Conservation (phyloP, 106 monocot genomes). For the Allium sativum region DNA sequence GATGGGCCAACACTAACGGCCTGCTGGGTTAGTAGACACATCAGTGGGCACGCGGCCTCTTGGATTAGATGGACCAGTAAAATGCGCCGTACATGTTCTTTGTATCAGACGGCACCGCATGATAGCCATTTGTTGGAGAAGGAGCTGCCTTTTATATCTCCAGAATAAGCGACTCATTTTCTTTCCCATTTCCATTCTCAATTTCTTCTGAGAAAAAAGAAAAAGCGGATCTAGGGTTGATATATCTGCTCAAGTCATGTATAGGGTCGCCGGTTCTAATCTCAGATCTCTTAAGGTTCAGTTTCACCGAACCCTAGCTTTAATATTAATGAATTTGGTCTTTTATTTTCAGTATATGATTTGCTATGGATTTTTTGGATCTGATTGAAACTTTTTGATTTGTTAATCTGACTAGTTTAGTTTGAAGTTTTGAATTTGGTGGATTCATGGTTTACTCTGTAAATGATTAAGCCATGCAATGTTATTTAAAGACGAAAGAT, state of each 20-base stretch:
- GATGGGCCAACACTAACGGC: too few relatives aligned
- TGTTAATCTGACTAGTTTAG: not conserved
- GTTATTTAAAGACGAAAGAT: not conserved
- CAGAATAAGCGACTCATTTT: too few relatives aligned
- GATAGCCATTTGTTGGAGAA: too few relatives aligned
- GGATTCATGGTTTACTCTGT: not conserved
- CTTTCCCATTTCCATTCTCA: too few relatives aligned
- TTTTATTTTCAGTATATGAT: not conserved
- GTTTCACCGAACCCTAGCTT: not conserved
- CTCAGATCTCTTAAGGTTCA: constrained; percentile 29
- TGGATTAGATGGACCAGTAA: too few relatives aligned
- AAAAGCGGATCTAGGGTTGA: constrained; percentile 8
- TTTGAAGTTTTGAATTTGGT: not conserved
- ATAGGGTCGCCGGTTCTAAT: constrained; percentile 18
- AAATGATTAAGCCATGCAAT: not conserved
- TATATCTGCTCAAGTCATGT: constrained; percentile 16
- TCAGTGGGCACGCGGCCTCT: too few relatives aligned
- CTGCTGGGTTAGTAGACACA: too few relatives aligned
- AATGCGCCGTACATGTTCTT: too few relatives aligned
- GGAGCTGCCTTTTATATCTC: too few relatives aligned
- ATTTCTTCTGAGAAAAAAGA: too few relatives aligned
- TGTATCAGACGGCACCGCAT: too few relatives aligned
- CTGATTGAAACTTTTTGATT: not conserved
- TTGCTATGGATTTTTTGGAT: not conserved
- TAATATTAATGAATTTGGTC: not conserved